Percentiles rank a stretch among this genome's conserved stretches.
Conservation (phyloP, 306 rosid genomes). For the Inga leiocalycina region DNA sequence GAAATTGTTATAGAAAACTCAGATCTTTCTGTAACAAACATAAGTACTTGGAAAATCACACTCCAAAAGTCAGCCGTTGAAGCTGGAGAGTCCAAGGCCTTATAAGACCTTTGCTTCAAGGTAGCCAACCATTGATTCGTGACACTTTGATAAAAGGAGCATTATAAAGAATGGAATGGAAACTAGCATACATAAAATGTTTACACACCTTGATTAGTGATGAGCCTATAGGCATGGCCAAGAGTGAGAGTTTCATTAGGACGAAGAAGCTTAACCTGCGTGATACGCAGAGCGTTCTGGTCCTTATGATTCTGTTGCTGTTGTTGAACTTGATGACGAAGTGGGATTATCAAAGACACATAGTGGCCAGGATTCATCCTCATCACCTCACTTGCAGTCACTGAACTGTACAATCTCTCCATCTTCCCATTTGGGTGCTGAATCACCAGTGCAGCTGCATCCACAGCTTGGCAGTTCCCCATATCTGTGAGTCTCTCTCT, state of each 20-base stretch:
- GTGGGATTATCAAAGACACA: conserved; percentile 89
- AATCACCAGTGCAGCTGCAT: conserved; percentile 96
- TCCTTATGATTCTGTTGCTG: conserved; percentile 26
- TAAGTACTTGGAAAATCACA: too few species aligned
- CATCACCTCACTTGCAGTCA: conserved; percentile 86
- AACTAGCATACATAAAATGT: background rate
- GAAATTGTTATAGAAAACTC: conserved; percentile 8
- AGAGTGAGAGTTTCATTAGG: conserved; percentile 88
- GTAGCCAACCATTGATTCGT: too few species aligned
- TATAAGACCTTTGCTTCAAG: too few species aligned
- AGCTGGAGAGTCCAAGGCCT: too few species aligned
- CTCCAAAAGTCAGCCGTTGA: too few species aligned
- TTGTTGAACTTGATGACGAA: conserved; percentile 53
- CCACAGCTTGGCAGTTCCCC: conserved; percentile 99
- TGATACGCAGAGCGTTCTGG: conserved; percentile 67
- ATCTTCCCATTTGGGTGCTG: conserved; percentile 91
- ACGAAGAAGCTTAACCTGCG: conserved; percentile 93
- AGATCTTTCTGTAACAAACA: background rate
- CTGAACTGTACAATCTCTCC: conserved; percentile 81
- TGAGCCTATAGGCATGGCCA: conserved; percentile 93
- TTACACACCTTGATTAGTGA: conserved; percentile 75
- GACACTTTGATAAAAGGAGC: background rate
- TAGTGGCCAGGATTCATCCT: conserved; percentile 85
- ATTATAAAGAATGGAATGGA: conserved; percentile 6
- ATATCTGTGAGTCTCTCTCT: conserved; percentile 26